Evolutionary conservation across 495 filamentous ascomycete genomes (phyloP).

Genomic region (Apodospora peruviana): DNA sequence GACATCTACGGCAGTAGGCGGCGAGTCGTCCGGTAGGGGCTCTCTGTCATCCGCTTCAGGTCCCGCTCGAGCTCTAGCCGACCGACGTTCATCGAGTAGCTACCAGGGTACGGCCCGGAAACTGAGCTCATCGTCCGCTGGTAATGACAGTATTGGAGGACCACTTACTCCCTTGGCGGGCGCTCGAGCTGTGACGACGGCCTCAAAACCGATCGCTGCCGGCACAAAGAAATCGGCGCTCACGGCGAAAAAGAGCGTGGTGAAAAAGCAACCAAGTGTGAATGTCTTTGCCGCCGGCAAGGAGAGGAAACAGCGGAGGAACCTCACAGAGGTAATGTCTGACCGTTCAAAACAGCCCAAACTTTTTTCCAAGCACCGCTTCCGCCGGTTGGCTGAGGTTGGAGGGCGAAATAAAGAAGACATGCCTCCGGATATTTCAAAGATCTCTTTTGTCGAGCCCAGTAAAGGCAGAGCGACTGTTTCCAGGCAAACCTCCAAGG

Average conservation of each 20-base stretch:
- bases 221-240: background rate
- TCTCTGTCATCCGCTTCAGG: no score
- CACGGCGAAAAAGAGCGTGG: constrained; percentile 17
- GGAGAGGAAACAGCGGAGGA: constrained; percentile 9
- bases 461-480: constrained; percentile 3
- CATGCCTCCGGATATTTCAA: constrained; percentile 14
- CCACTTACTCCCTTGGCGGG: no score
- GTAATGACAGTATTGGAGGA: background rate
- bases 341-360: constrained; percentile 29
- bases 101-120: constrained; percentile 28
- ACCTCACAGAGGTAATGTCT: constrained; percentile 23
- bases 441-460: constrained; percentile 7
- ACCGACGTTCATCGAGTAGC: constrained; percentile 12
- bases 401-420: constrained; percentile 22
- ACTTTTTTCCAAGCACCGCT: constrained; percentile 17
- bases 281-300: constrained; percentile 27
- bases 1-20: background rate
- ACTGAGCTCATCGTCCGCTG: background rate
- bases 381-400: constrained; percentile 15
- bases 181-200: no score
- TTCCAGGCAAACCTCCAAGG: constrained; percentile 2
- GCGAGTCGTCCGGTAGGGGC: no score
- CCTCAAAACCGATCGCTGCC: constrained; percentile 1
- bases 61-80: background rate
- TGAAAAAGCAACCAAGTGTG: constrained; percentile 3